These are phyloP conservation scores for Kodamaea nitidulidarum DNA, from an alignment of 805 yeast species.

Conservation along the genomic window DNA sequence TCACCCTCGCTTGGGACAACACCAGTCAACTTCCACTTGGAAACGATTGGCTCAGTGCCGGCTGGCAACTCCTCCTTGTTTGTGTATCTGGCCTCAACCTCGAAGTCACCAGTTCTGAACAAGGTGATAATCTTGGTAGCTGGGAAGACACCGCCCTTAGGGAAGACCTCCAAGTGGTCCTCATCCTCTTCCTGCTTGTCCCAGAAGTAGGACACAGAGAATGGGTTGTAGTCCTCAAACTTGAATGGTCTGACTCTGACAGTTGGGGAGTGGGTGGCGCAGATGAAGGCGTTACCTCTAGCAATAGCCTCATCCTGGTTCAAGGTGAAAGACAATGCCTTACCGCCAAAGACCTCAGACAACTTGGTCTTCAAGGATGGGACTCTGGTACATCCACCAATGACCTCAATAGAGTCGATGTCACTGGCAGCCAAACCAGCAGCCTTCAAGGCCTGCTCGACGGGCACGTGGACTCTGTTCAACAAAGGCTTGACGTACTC, in stretches of 20 bases:
- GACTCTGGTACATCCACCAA: constrained; percentile 98
- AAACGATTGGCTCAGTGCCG: constrained; percentile 62
- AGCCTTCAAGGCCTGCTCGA: constrained; percentile 73
- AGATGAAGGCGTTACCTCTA: constrained; percentile 97
- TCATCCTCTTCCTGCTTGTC: constrained; percentile 89
- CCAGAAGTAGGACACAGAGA: constrained; percentile 94
- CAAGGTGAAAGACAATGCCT: constrained; percentile 81
- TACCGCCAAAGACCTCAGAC: constrained; percentile 59
- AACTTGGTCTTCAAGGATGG: constrained; percentile 86
- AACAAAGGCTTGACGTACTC: constrained; percentile 80
- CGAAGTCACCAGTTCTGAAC: constrained; percentile 86
- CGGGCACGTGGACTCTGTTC: constrained; percentile 69
- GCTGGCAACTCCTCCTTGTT: constrained; percentile 67
- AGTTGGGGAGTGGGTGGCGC: constrained; percentile 99
- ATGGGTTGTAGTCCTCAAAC: constrained; percentile 90
- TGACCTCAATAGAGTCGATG: constrained; percentile 86
- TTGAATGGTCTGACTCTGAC: constrained; percentile 98
- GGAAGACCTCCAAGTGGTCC: constrained; percentile 93
- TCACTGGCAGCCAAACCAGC: constrained; percentile 73
- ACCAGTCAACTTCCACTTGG: constrained; percentile 84
- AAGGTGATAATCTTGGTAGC: constrained; percentile 92
- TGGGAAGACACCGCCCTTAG: constrained; percentile 89
- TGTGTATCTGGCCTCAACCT: constrained; percentile 82
- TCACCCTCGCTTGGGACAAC: constrained; percentile 78
- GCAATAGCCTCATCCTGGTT: constrained; percentile 99